Evolutionary conservation across 805 yeast genomes (phyloP).

Genomic region (Brettanomyces anomalus): DNA sequence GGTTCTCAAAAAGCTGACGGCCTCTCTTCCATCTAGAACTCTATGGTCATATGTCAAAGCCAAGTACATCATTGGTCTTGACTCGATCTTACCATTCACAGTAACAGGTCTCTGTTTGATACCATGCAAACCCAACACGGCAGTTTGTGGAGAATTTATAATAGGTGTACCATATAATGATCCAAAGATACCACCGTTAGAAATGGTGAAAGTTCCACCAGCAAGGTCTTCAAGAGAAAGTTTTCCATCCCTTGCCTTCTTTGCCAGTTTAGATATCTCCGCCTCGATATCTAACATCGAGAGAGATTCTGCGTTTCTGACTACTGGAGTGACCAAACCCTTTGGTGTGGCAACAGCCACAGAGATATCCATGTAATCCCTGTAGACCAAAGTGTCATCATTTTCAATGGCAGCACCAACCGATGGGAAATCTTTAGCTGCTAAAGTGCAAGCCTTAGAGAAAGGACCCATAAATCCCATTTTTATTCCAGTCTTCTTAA

Average conservation of each 20-base stretch:
- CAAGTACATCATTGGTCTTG: constrained; percentile 99
- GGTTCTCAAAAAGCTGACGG: constrained; percentile 91
- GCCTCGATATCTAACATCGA: constrained; percentile 83
- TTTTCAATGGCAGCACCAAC: constrained; percentile 92
- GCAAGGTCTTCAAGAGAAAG: constrained; percentile 97
- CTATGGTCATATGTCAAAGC: constrained; percentile 98
- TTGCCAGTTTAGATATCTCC: constrained; percentile 74
- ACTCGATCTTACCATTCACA: constrained; percentile 89
- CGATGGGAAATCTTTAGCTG: constrained; percentile 90
- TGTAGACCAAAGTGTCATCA: constrained; percentile 86
- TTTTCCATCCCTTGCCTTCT: constrained; percentile 94
- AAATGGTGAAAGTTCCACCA: constrained; percentile 98
- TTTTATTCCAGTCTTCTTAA: constrained; percentile 89
- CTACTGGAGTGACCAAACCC: constrained; percentile 96
- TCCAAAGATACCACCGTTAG: constrained; percentile 99
- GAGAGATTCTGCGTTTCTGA: constrained; percentile 91
- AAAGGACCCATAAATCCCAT: constrained; percentile 99
- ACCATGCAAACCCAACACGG: constrained; percentile 96
- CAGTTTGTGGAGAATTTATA: constrained; percentile 96
- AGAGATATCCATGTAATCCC: constrained; percentile 94
- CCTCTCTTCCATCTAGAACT: constrained; percentile 97
- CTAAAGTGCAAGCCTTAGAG: constrained; percentile 86
- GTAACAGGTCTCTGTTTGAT: constrained; percentile 96
- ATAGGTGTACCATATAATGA: constrained; percentile 97
- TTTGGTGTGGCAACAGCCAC: constrained; percentile 98